Evolutionary conservation across 495 filamentous ascomycete genomes (phyloP), one percentile per base, ranked within the genome.

Genomic region (Talaromyces stipitatus): DNA sequence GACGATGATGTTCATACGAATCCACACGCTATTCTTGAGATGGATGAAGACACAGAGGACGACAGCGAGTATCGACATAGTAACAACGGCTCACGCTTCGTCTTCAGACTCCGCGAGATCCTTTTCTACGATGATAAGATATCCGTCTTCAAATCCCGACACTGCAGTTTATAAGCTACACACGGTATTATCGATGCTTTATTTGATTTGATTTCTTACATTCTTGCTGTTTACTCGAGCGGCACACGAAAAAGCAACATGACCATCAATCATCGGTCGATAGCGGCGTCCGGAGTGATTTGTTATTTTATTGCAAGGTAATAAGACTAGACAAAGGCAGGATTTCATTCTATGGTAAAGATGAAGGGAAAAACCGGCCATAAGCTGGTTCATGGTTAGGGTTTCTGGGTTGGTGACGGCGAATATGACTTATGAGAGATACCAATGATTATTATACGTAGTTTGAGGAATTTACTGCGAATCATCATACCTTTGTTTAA

Each of bases 41-140:
- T 26, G 45, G 85, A 85, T 36, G 78, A 80, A 6, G 78, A 81
- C 8, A 76, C 75, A 6, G 79, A 84, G 12, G 82, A 85, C n/a
- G 67, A 71, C 36, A 66, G 50, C 45, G 30, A 52, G 23, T 28
- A 58, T 41, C 45, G 26, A 4, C 20, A 36, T 28, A 32, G 56
- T 14, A 71, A 27, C 70, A 68, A 50, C 65, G 58, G 60, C 55
- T 78, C 75, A 55, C 74, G 73, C 22, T 72, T 81, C 43, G 78
- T 77, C 46, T 79, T 96, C 20, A 75, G 84, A 55, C 67, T 96
- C 60, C 79, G 89, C 60, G 88, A 95, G 77, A 95, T 95, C 62
- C 71, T 91, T 60, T 95, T 91, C 70, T 92, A 91, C 62, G 91
- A 95, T 60, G 90, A 95, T 64, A 91, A 91, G 68, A 85, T 94